phyloP scores from a whole-genome alignment of 2,329 filamentous ascomycete genomes.

The Nothomitra cinnamomea region DNA sequence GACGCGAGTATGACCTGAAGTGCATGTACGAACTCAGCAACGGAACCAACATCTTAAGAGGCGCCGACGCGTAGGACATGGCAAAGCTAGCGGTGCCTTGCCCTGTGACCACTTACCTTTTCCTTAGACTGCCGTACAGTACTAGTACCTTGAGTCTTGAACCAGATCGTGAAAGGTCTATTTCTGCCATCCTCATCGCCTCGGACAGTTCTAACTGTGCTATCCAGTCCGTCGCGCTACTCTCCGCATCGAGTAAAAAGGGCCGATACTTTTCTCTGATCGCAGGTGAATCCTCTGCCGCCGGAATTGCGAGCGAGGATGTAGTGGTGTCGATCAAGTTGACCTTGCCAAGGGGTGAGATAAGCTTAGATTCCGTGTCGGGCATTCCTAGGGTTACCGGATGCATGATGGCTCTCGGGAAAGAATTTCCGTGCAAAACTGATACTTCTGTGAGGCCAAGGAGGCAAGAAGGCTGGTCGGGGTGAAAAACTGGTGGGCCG shows the following conservation, averaged over 20 bases:
- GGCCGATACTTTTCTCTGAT: conserved; percentile 36
- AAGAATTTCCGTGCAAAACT: too few species aligned
- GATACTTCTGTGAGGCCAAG: too few species aligned
- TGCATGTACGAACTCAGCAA: neutral
- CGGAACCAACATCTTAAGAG: conserved; percentile 1
- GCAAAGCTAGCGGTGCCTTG: neutral
- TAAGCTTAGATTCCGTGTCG: too few species aligned
- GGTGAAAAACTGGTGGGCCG: too few species aligned
- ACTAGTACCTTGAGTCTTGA: conserved; percentile 38
- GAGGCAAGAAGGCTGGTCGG: too few species aligned
- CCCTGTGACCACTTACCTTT: conserved; percentile 17
- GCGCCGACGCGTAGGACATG: too few species aligned
- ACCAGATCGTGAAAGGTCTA: conserved; percentile 24
- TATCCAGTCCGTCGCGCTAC: conserved; percentile 35
- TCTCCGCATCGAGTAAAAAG: conserved; percentile 30
- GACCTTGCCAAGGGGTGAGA: too few species aligned
- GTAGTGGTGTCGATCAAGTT: too few species aligned
- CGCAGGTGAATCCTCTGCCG: conserved; percentile 28
- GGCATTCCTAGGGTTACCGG: too few species aligned
- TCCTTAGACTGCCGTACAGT: conserved; percentile 41
- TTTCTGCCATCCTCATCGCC: conserved; percentile 31
- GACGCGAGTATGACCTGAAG: conserved; percentile 38
- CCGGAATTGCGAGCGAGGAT: conserved; percentile 26
- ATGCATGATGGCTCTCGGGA: too few species aligned
- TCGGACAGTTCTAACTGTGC: conserved; percentile 36